A percentile compares a stretch with the other conserved stretches of the same genome.
Evolutionary conservation across 176 grass and related monocot genomes (phyloP).

Genomic region (Oryza glumipatula): DNA sequence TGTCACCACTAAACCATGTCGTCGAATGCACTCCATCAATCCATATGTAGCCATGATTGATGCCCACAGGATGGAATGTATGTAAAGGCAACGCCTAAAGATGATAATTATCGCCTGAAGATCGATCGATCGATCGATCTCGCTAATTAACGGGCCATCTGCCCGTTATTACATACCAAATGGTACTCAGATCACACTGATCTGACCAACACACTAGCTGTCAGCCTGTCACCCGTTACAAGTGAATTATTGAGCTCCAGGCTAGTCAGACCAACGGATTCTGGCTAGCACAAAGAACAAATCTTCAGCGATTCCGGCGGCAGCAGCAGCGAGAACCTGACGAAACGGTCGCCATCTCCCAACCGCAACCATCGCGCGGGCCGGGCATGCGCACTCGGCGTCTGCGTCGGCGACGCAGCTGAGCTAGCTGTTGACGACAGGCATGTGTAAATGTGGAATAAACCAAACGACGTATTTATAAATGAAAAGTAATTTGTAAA

Average conservation of each 20-base stretch:
- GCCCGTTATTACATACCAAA: not conserved
- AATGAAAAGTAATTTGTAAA: too few species aligned
- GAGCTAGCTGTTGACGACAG: not conserved
- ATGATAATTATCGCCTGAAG: not conserved
- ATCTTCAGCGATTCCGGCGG: not conserved
- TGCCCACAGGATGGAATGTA: not conserved
- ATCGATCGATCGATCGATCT: not conserved
- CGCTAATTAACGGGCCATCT: not conserved
- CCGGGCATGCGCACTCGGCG: too few species aligned
- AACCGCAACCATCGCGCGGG: not conserved
- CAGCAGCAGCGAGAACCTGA: not conserved
- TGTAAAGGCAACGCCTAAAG: not conserved
- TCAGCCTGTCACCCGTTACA: too few species aligned
- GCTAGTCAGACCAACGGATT: not conserved
- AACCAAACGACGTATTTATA: too few species aligned
- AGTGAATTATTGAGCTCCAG: not conserved
- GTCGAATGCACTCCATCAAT: not conserved
- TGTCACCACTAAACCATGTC: constrained; percentile 28
- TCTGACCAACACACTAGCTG: not conserved
- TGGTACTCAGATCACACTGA: not conserved
- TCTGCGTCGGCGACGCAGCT: not conserved
- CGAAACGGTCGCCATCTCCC: not conserved
- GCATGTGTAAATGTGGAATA: too few species aligned
- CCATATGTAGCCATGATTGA: not conserved
- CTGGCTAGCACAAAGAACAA: not conserved